Percentiles rank a stretch among this genome's conserved stretches.
phyloP scores from a whole-genome alignment of 202 grass and related monocot genomes.

The Miscanthus sacchariflorus region DNA sequence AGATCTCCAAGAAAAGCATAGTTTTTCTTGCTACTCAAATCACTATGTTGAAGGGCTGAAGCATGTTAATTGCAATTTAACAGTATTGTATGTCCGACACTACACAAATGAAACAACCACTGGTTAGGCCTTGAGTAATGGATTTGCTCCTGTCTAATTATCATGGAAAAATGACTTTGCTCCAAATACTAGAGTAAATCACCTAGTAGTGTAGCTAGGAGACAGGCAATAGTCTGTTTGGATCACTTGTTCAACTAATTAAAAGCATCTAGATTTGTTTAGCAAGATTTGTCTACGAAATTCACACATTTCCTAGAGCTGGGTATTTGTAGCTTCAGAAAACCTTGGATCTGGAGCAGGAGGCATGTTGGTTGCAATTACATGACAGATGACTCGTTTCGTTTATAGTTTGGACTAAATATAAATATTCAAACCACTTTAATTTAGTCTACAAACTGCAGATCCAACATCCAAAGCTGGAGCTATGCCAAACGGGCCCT shows the following conservation, averaged over 20 bases:
- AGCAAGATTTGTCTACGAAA: background rate
- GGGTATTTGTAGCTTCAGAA: background rate
- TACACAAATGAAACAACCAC: background rate
- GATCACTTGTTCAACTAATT: constrained; percentile 19
- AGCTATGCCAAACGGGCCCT: background rate
- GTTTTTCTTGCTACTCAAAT: background rate
- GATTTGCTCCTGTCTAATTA: background rate
- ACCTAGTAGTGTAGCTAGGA: background rate
- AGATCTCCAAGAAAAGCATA: constrained; percentile 1
- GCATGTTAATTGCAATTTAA: background rate
- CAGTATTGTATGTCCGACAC: background rate
- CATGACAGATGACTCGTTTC: background rate
- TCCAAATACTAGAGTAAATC: background rate
- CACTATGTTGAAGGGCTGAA: background rate
- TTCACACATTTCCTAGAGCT: background rate
- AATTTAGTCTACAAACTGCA: background rate
- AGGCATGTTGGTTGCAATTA: background rate
- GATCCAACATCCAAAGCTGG: background rate
- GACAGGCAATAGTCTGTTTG: background rate
- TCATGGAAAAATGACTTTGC: background rate
- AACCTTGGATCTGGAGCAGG: background rate
- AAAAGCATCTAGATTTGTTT: background rate
- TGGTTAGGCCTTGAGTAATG: background rate
- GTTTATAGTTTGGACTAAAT: background rate
- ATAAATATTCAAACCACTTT: background rate